These are phyloP conservation scores for Aspergillus flavus DNA, from an alignment of 2,329 filamentous ascomycete species.

Conservation along the genomic window DNA sequence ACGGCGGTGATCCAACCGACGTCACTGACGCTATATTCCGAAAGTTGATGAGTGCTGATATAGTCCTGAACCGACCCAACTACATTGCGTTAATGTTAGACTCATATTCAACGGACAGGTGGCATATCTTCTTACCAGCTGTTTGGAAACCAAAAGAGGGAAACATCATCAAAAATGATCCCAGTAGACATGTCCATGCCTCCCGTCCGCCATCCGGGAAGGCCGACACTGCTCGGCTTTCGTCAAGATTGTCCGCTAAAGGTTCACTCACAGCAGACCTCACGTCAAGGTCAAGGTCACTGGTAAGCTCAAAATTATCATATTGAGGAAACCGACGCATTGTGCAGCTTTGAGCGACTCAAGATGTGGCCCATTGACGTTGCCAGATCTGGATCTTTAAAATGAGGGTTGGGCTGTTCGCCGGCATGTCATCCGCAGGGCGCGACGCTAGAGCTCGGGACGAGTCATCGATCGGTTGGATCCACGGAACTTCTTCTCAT, in stretches of 20 bases:
- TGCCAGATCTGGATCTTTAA: background rate
- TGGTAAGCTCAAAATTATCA: background rate
- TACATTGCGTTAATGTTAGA: conserved; percentile 12
- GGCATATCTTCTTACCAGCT: conserved; percentile 19
- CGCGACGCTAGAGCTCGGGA: background rate
- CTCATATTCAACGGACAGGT: background rate
- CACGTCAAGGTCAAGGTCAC: background rate
- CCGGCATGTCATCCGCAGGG: background rate
- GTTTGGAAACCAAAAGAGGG: conserved; percentile 52
- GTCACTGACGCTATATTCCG: conserved; percentile 45
- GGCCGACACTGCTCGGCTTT: conserved; percentile 6
- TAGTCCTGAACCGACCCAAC: conserved; percentile 55
- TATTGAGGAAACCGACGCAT: background rate
- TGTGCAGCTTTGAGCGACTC: background rate
- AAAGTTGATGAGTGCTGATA: conserved; percentile 49
- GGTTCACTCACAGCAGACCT: background rate
- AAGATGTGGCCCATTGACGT: background rate
- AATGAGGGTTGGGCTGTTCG: background rate
- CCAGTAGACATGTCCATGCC: conserved; percentile 38
- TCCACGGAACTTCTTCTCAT: background rate
- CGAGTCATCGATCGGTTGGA: background rate
- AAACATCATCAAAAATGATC: conserved; percentile 40
- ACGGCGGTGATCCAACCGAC: conserved; percentile 55
- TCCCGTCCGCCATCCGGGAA: conserved; percentile 36
- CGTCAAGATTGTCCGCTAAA: background rate